Evolutionary conservation across 2,329 filamentous ascomycete genomes (phyloP).

Genomic region (Aspergillus glaucus): DNA sequence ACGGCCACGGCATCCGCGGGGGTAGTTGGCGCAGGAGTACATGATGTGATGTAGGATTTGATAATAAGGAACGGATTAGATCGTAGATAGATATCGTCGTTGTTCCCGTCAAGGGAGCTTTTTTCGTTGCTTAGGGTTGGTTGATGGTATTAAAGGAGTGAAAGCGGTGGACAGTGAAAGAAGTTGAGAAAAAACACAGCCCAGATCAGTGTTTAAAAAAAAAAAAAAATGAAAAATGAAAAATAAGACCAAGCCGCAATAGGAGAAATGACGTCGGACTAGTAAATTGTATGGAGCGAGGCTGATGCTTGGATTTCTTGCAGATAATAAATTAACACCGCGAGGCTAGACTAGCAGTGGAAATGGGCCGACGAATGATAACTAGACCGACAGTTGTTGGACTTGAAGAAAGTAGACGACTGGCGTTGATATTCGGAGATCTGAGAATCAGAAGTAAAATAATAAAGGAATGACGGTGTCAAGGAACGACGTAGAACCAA

Average conservation of each 20-base stretch:
- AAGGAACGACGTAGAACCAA: background rate
- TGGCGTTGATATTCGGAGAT: background rate
- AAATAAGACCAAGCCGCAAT: background rate
- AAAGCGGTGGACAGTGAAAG: background rate
- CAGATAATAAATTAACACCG: too few relatives aligned
- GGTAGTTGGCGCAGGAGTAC: conserved; percentile 45
- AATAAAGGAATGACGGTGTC: background rate
- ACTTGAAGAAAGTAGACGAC: background rate
- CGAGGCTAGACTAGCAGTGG: background rate
- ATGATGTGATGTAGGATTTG: conserved; percentile 20
- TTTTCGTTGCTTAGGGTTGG: conserved; percentile 1
- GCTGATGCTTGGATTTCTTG: too few relatives aligned
- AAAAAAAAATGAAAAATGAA: background rate
- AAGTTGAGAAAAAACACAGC: background rate
- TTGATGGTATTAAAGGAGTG: background rate
- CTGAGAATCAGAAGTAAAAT: background rate
- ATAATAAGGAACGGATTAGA: background rate
- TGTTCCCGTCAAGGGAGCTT: background rate
- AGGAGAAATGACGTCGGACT: background rate
- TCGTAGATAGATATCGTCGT: conserved; percentile 1
- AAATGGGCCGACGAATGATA: background rate
- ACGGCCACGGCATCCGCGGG: conserved; percentile 43
- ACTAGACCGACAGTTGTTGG: background rate
- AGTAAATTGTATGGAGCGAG: background rate
- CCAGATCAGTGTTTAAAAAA: background rate